Evolutionary conservation across 495 filamentous ascomycete genomes (phyloP), one percentile per base, ranked within the genome.

Genomic region (Aspergillus nidulans): DNA sequence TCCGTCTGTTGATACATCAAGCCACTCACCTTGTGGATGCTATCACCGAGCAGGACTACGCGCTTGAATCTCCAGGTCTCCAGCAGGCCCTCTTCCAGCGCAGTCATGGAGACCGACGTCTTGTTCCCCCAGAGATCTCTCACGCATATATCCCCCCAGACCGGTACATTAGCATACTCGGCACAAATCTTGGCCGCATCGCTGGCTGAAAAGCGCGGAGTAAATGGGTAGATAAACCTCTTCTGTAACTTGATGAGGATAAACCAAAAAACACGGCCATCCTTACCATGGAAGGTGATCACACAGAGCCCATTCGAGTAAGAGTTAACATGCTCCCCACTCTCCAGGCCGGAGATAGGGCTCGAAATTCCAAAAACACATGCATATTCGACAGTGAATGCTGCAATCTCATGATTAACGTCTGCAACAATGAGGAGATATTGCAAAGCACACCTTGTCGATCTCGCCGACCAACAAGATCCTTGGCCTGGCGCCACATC

Each of bases 31-130:
- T 62, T 62, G 47, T 56, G 56, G 0, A 59, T 23, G 10, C 51
- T 56, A 21, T 62, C 60, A 4, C 60, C 60, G 23, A 62, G 30
- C 1, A 52, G 38, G 2, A 58, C 60, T 15, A 62, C 38, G 5
- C 60, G 51, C 13, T 50, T 38, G 4, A 25, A 59, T 20, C 28
- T 21, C 56, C 56, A 62, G 6, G 19, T 58, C 23, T 53, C n/a
- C 8, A 58, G 46, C 4, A 55, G 9, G 4, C 23, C 30, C 23
- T 62, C 60, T 16, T 62, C 60, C 12, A 62, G 40, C 3, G 56
- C 51, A 1, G 30, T 43, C 47, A 62, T 47, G 3, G 56, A 39
- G 1, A 24, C 41, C 12, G 25, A 21, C 1, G 24, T 7, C 15
- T 32, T 21, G 19, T n/a, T 30, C 26, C 44, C 26, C 49, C 49